These are phyloP conservation scores for Conticribra weissflogii DNA, from an alignment of 108 stramenopile species.

Conservation along the genomic window DNA sequence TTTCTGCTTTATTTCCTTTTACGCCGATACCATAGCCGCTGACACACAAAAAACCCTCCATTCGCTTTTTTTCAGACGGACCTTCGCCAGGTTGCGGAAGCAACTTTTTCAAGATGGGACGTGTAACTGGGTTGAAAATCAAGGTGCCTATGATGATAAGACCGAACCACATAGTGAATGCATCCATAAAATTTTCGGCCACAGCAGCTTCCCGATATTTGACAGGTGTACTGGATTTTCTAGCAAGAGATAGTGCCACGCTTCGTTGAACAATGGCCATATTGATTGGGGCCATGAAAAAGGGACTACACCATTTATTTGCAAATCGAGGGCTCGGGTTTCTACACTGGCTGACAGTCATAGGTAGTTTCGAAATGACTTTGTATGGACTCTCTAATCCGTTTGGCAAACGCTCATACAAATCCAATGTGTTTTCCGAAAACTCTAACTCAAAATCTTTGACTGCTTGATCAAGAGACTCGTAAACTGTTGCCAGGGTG, in stretches of 20 bases:
- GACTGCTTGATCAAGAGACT: conserved; percentile 19
- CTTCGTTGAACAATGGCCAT: conserved; percentile 63
- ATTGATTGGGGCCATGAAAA: conserved; percentile 81
- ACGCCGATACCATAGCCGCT: conserved; percentile 56
- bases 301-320: conserved; percentile 52
- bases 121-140: conserved; percentile 63
- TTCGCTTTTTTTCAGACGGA: conserved; percentile 69
- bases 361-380: conserved; percentile 20
- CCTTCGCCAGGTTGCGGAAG: conserved; percentile 84
- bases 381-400: conserved; percentile 41
- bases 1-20: conserved; percentile 57
- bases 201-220: conserved; percentile 65
- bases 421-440: conserved; percentile 37
- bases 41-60: conserved; percentile 58
- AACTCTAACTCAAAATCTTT: conserved; percentile 10
- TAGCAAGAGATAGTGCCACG: conserved; percentile 53
- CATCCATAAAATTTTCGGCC: conserved; percentile 35
- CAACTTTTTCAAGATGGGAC: conserved; percentile 49
- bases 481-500: conserved; percentile 50
- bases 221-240: conserved; percentile 26
- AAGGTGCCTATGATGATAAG: conserved; percentile 36
- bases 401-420: conserved; percentile 37
- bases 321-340: conserved; percentile 11
- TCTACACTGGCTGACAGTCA: conserved; percentile 15
- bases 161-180: conserved; percentile 49